These are phyloP conservation scores for Xylaria digitata DNA, from an alignment of 2,329 filamentous ascomycete species.

Conservation along the genomic window DNA sequence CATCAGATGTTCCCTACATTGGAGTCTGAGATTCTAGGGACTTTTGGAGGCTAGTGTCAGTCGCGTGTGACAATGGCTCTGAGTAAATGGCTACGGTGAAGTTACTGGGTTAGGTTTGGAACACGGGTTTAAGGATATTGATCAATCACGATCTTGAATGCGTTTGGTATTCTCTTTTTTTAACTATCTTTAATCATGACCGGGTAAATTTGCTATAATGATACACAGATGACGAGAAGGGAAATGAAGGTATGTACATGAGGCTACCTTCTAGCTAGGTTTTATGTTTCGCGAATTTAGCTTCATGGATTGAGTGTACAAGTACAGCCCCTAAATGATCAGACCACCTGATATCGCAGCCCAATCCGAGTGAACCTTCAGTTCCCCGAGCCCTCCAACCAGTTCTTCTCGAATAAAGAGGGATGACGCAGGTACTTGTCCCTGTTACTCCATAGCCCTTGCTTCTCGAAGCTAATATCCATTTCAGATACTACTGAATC, in stretches of 20 bases:
- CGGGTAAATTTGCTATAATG: conserved; percentile 7
- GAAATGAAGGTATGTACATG: conserved; percentile 16
- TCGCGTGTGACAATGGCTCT: too few relatives aligned
- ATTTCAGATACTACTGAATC: neutral
- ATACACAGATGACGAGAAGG: conserved; percentile 17
- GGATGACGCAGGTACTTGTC: conserved; percentile 13
- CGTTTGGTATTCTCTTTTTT: neutral
- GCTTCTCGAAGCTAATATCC: conserved; percentile 31
- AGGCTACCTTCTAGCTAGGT: conserved; percentile 7
- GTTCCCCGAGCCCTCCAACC: conserved; percentile 45
- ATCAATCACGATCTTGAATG: neutral
- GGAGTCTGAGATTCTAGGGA: too few relatives aligned
- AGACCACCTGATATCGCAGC: conserved; percentile 42
- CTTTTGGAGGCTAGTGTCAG: too few relatives aligned
- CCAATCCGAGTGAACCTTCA: conserved; percentile 45
- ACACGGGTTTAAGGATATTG: neutral
- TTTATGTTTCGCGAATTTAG: neutral
- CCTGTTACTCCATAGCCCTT: conserved; percentile 44
- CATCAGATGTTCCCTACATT: too few relatives aligned
- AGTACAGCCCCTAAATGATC: neutral
- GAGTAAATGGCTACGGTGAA: conserved; percentile 1
- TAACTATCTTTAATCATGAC: conserved; percentile 7
- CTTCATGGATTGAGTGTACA: neutral
- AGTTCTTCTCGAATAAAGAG: conserved; percentile 39
- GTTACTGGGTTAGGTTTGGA: neutral